Conservation (phyloP, 2,329 filamentous ascomycete genomes). For the Ambrosiella beaveri region DNA sequence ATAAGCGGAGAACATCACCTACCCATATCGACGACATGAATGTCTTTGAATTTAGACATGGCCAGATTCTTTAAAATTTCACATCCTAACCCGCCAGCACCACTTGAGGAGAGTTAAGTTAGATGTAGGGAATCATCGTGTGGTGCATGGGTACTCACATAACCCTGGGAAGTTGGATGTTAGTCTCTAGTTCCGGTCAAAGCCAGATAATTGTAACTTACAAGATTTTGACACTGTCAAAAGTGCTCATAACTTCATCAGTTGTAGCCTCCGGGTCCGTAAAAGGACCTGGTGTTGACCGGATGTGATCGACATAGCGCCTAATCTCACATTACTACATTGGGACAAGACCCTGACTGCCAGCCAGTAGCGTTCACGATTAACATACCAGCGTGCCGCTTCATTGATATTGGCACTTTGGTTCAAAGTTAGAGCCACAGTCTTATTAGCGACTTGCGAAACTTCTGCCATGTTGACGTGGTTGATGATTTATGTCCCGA, state of each 20-base stretch:
- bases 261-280: conserved; percentile 45
- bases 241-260: conserved; percentile 34
- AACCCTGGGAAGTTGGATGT: conserved; percentile 24
- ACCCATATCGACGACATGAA: conserved; percentile 99
- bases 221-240: conserved; percentile 61
- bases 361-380: background rate
- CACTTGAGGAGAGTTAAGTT: conserved; percentile 33
- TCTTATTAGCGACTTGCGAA: background rate
- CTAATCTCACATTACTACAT: conserved; percentile 25
- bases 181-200: background rate
- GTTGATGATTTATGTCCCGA: background rate
- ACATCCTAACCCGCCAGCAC: conserved; percentile 84
- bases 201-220: conserved; percentile 24
- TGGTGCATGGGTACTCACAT: conserved; percentile 25
- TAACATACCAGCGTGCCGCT: conserved; percentile 13
- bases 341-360: background rate
- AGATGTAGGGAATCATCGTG: conserved; percentile 9
- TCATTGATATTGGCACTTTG: background rate
- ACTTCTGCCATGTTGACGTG: background rate
- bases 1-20: conserved; percentile 17
- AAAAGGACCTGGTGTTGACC: conserved; percentile 63
- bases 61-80: conserved; percentile 95
- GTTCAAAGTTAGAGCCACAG: conserved; percentile 10
- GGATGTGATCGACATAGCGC: conserved; percentile 69
- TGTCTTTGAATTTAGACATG: conserved; percentile 86